A percentile compares a stretch with the other conserved stretches of the same genome.
Evolutionary conservation across 2,329 filamentous ascomycete genomes (phyloP).

Genomic region (Hortaea sp.): DNA sequence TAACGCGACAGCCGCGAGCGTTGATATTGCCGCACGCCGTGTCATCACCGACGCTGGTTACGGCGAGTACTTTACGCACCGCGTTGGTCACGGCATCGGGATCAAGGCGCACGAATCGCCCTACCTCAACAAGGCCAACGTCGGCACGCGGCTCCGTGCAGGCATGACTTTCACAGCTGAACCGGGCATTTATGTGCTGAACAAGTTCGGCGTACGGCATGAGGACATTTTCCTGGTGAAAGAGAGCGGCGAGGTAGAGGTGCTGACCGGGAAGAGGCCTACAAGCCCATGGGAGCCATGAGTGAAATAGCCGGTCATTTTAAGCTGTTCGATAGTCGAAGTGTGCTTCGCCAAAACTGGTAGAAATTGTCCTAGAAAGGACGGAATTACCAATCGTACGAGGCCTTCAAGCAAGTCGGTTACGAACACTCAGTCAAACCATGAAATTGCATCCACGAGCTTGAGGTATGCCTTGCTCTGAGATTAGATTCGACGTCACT

Average conservation of each 20-base stretch:
- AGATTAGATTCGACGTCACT: no score
- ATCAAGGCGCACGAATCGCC: conserved; percentile 58
- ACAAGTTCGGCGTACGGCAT: conserved; percentile 51
- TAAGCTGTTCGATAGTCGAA: neutral
- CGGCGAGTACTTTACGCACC: conserved; percentile 50
- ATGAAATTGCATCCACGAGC: no score
- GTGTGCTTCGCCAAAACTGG: no score
- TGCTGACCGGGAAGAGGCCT: conserved; percentile 46
- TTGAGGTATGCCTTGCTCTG: no score
- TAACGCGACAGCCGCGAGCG: conserved; percentile 46
- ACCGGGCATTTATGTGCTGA: conserved; percentile 52
- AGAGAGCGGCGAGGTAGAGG: conserved; percentile 43
- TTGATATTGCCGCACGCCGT: conserved; percentile 50
- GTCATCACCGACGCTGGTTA: conserved; percentile 52
- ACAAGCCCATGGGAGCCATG: conserved; percentile 44
- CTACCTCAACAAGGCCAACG: conserved; percentile 55
- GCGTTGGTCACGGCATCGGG: conserved; percentile 54
- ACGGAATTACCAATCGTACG: no score
- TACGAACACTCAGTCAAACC: no score
- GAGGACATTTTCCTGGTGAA: conserved; percentile 50
- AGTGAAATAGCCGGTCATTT: neutral
- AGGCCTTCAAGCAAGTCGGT: no score
- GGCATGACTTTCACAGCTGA: conserved; percentile 57
- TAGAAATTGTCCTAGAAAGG: no score
- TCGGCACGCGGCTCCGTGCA: conserved; percentile 33